Percentiles rank a stretch among this genome's conserved stretches.
These are phyloP conservation scores for Phytophthora citricola DNA, from an alignment of 352 stramenopile genomes.

Conservation along the genomic window DNA sequence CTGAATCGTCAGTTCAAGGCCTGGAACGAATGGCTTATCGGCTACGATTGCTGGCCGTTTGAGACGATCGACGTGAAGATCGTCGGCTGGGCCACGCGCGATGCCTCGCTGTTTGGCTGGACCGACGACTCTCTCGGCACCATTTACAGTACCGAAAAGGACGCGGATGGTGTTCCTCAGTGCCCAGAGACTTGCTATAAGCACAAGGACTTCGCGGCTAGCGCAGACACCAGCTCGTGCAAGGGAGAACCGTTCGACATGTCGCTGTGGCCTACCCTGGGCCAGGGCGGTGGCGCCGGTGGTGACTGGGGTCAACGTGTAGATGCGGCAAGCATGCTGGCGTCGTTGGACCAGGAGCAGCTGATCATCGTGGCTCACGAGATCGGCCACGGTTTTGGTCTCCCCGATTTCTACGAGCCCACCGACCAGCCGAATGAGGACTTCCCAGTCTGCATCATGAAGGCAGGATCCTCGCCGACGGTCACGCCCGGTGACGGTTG, in stretches of 20 bases:
- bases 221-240: slow-evolving; percentile 43
- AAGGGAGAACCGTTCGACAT: slow-evolving; percentile 51
- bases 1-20: slow-evolving; percentile 40
- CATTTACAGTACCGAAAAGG: slow-evolving; percentile 32
- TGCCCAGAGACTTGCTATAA: slow-evolving; percentile 49
- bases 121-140: slow-evolving; percentile 45
- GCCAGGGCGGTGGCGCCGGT: slow-evolving; percentile 38
- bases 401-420: slow-evolving; percentile 32
- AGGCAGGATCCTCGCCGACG: slow-evolving; percentile 24
- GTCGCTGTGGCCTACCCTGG: slow-evolving; percentile 52
- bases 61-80: slow-evolving; percentile 48
- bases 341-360: slow-evolving; percentile 33
- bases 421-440: slow-evolving; percentile 21
- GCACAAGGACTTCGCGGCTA: slow-evolving; percentile 41
- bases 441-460: slow-evolving; percentile 37
- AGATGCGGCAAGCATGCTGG: slow-evolving; percentile 42
- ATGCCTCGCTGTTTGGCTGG: slow-evolving; percentile 49
- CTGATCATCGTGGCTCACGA: slow-evolving; percentile 50
- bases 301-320: slow-evolving; percentile 46
- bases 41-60: slow-evolving; percentile 51
- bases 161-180: slow-evolving; percentile 20
- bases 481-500: slow-evolving; percentile 37
- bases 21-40: slow-evolving; percentile 36
- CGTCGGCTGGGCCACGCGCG: slow-evolving; percentile 45
- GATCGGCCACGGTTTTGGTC: slow-evolving; percentile 46